A percentile compares a stretch with the other conserved stretches of the same genome.
Conservation (phyloP, 805 yeast genomes). For the Schwanniomyces polymorphus region DNA sequence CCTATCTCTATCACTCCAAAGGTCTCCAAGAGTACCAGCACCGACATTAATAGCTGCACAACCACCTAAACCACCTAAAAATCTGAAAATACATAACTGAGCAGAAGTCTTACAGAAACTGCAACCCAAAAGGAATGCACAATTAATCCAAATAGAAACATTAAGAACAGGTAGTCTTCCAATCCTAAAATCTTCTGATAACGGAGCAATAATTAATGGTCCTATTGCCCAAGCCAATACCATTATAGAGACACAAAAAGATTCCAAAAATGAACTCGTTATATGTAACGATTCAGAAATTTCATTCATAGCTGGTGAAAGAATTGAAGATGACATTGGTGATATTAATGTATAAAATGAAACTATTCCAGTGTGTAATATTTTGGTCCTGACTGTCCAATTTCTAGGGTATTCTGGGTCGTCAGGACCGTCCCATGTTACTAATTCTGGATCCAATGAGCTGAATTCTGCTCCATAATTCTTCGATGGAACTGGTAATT, state of each 20-base stretch:
- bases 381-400: slow-evolving; percentile 48
- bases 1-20: slow-evolving; percentile 53
- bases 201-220: slow-evolving; percentile 65
- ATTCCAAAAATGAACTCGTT: slow-evolving; percentile 39
- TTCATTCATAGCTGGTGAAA: slow-evolving; percentile 57
- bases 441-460: slow-evolving; percentile 61
- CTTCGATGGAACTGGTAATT: slow-evolving; percentile 32
- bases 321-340: slow-evolving; percentile 62
- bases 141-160: slow-evolving; percentile 48
- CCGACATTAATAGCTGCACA: slow-evolving; percentile 69
- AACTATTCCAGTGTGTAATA: slow-evolving; percentile 45
- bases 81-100: slow-evolving; percentile 60
- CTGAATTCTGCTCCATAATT: slow-evolving; percentile 55
- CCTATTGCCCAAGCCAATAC: slow-evolving; percentile 71
- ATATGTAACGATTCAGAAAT: slow-evolving; percentile 48
- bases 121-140: slow-evolving; percentile 57
- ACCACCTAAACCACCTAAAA: slow-evolving; percentile 67
- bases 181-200: slow-evolving; percentile 56
- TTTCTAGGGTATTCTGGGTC: slow-evolving; percentile 68
- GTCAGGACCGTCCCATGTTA: slow-evolving; percentile 64
- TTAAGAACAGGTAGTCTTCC: slow-evolving; percentile 62
- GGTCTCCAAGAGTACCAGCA: slow-evolving; percentile 66
- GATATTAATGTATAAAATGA: slow-evolving; percentile 56
- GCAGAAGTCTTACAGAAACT: slow-evolving; percentile 59
- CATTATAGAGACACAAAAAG: slow-evolving; percentile 62